A percentile compares a stretch with the other conserved stretches of the same genome.
phyloP scores from a whole-genome alignment of 805 yeast species.

The Nakazawaea siamensis region DNA sequence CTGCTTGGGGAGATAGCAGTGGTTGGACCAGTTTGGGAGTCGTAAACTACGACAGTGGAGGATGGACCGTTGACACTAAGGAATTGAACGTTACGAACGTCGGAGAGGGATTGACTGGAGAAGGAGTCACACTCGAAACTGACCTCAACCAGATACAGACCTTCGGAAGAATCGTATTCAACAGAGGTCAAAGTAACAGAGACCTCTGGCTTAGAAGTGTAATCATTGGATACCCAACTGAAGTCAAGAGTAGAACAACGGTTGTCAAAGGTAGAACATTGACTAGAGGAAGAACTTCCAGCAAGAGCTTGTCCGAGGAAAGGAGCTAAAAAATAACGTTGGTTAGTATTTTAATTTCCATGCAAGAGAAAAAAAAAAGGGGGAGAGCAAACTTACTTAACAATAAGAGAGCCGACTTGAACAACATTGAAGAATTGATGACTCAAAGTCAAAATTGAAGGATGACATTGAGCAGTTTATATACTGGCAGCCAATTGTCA shows the following conservation, averaged over 20 bases:
- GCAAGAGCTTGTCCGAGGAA: too few species aligned
- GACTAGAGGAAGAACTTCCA: too few species aligned
- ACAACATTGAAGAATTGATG: too few species aligned
- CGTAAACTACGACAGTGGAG: background rate
- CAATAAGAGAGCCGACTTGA: too few species aligned
- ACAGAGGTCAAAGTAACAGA: background rate
- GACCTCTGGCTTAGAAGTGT: background rate
- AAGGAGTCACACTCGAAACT: background rate
- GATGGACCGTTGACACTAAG: slow-evolving; percentile 3
- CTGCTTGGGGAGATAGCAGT: background rate
- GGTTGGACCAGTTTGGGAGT: background rate
- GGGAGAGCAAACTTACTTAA: too few species aligned
- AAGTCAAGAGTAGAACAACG: slow-evolving; percentile 2
- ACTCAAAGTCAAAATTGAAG: too few species aligned
- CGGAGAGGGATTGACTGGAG: background rate
- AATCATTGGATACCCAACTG: background rate
- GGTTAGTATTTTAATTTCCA: too few species aligned
- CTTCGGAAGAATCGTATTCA: background rate
- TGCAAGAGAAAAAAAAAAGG: too few species aligned
- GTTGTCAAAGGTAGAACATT: background rate
- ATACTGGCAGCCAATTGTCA: too few species aligned
- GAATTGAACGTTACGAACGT: slow-evolving; percentile 1
- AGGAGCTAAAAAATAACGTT: too few species aligned
- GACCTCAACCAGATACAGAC: background rate
- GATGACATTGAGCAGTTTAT: too few species aligned